Evolutionary conservation across 768 basidiomycete species (phyloP).

Genomic region (Boletus barrowsii): DNA sequence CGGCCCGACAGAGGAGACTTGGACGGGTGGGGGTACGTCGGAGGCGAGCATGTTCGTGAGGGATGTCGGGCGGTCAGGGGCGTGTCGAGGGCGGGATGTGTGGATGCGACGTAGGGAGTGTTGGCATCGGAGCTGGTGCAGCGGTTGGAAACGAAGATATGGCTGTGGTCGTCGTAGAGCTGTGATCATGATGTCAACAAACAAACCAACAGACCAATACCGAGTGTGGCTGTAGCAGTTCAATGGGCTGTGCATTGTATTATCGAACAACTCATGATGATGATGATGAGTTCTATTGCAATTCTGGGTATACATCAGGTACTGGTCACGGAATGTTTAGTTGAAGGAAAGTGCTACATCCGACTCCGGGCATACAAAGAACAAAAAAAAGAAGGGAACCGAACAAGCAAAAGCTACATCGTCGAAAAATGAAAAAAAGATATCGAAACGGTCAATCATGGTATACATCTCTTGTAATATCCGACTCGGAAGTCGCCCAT

Average conservation of each 20-base stretch:
- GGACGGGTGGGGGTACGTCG: slow-evolving; percentile 64
- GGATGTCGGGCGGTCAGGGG: slow-evolving; percentile 24
- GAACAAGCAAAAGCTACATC: not conserved
- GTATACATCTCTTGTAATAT: slow-evolving; percentile 18
- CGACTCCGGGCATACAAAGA: not conserved
- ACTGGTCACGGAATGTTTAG: not conserved
- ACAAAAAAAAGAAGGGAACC: too few relatives aligned
- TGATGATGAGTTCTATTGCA: not conserved
- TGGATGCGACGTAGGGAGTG: slow-evolving; percentile 13
- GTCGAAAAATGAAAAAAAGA: not conserved
- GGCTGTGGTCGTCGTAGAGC: slow-evolving; percentile 1
- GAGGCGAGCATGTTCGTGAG: slow-evolving; percentile 75
- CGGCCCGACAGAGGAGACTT: slow-evolving; percentile 62
- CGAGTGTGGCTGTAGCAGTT: too few relatives aligned
- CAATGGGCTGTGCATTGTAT: too few relatives aligned
- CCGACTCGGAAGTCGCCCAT: slow-evolving; percentile 26
- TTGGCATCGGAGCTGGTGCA: not conserved
- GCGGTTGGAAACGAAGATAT: not conserved
- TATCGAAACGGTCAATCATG: slow-evolving; percentile 4
- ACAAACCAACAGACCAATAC: too few relatives aligned
- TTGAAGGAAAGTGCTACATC: slow-evolving; percentile 7
- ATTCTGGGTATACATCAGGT: not conserved
- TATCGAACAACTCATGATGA: too few relatives aligned
- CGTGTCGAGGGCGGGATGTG: slow-evolving; percentile 1
- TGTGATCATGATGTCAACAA: too few relatives aligned